Percentiles rank a stretch among this genome's conserved stretches.
Evolutionary conservation across 2,329 filamentous ascomycete genomes (phyloP).

Genomic region (Chaetomium globosum): DNA sequence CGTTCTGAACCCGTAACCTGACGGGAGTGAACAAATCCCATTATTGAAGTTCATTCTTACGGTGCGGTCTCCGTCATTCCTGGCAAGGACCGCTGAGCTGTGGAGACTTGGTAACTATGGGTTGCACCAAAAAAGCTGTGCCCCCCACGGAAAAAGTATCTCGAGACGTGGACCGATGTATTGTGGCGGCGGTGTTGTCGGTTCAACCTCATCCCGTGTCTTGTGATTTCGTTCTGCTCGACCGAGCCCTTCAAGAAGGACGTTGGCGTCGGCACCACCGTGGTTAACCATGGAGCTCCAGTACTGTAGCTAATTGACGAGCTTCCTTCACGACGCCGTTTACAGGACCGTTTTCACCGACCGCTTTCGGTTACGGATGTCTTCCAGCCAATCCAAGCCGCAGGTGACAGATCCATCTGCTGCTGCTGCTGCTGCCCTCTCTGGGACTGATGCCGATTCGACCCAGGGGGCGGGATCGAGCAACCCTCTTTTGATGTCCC

Average conservation of each 20-base stretch:
- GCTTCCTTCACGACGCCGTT: background rate
- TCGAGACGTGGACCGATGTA: background rate
- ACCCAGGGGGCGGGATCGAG: conserved; percentile 8
- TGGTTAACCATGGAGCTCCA: background rate
- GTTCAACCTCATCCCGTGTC: background rate
- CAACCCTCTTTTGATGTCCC: background rate
- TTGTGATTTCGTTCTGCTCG: conserved; percentile 6
- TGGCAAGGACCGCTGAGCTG: background rate
- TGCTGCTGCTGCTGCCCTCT: background rate
- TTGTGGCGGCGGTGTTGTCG: background rate
- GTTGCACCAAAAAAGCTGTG: conserved; percentile 6
- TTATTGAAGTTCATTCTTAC: background rate
- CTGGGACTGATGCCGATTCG: conserved; percentile 14
- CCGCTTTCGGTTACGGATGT: conserved; percentile 6
- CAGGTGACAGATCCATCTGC: background rate
- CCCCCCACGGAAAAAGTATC: conserved; percentile 13
- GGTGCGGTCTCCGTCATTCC: background rate
- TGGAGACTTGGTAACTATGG: background rate
- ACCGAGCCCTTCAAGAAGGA: conserved; percentile 1
- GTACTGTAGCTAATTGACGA: too few relatives aligned
- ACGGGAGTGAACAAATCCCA: background rate
- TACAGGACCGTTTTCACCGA: background rate
- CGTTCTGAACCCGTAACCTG: background rate
- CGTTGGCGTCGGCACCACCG: too few relatives aligned
- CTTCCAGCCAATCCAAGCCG: conserved; percentile 10